Evolutionary conservation across 257 asterid species (phyloP).

Genomic region (Henckelia pumila): DNA sequence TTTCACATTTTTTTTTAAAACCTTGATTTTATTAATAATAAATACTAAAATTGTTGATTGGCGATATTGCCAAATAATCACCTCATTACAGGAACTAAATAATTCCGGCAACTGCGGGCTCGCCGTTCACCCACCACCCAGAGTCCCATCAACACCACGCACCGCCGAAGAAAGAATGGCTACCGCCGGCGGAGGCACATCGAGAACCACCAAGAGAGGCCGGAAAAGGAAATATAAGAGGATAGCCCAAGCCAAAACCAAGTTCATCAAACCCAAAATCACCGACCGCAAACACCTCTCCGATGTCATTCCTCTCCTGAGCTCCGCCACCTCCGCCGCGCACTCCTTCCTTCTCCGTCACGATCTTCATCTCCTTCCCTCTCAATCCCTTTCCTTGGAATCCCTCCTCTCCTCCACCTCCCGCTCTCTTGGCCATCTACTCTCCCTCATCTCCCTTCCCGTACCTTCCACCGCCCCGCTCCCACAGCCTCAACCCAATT

Average conservation of each 20-base stretch:
- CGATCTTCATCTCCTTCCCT: constrained; percentile 71
- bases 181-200: constrained; percentile 35
- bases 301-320: constrained; percentile 52
- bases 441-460: constrained; percentile 51
- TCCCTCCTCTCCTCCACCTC: constrained; percentile 73
- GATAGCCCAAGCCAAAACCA: constrained; percentile 31
- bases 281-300: constrained; percentile 37
- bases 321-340: constrained; percentile 66
- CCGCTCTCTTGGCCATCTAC: constrained; percentile 48
- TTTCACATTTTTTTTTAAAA: too few relatives aligned
- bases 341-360: constrained; percentile 66
- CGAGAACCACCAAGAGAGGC: constrained; percentile 32
- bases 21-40: too few relatives aligned
- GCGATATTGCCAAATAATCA: too few relatives aligned
- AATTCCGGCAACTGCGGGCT: not conserved
- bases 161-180: constrained; percentile 34
- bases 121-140: not conserved
- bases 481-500: constrained; percentile 35
- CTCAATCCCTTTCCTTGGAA: constrained; percentile 72
- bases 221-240: constrained; percentile 31
- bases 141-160: not conserved
- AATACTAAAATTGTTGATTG: too few relatives aligned
- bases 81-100: too few relatives aligned
- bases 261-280: constrained; percentile 24
- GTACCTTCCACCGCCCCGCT: constrained; percentile 31